These are phyloP conservation scores for Tetrapisispora arboricola DNA, from an alignment of 805 yeast genomes.

Conservation along the genomic window DNA sequence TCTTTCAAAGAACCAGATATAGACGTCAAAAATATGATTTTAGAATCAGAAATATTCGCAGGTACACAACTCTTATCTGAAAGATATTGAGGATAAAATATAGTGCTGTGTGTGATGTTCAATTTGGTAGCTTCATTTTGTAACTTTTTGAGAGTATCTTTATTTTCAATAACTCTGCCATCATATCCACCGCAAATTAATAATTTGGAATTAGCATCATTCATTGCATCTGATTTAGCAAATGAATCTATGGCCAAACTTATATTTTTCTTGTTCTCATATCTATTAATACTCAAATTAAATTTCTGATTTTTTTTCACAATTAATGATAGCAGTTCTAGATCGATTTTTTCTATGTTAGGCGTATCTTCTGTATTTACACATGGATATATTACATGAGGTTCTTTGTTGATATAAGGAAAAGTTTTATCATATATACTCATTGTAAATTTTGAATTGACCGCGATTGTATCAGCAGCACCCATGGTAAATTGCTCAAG, in stretches of 20 bases:
- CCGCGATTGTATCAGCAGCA: constrained; percentile 69
- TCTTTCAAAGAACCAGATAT: constrained; percentile 57
- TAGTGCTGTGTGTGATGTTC: constrained; percentile 37
- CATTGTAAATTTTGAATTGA: constrained; percentile 79
- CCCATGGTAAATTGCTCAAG: constrained; percentile 75
- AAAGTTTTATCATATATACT: constrained; percentile 60
- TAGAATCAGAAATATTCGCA: constrained; percentile 28
- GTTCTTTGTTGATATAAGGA: constrained; percentile 23
- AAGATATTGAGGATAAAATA: constrained; percentile 24
- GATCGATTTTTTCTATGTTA: constrained; percentile 11
- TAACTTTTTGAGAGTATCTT: constrained; percentile 55
- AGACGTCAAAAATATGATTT: constrained; percentile 72
- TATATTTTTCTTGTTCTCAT: constrained; percentile 77
- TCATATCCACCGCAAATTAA: constrained; percentile 92
- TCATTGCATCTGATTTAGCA: constrained; percentile 31
- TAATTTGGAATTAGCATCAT: constrained; percentile 34
- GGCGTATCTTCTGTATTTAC: constrained; percentile 40
- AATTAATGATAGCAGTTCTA: constrained; percentile 12
- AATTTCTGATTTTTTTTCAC: constrained; percentile 21
- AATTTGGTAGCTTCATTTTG: constrained; percentile 37
- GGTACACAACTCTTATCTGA: constrained; percentile 11
- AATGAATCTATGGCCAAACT: constrained; percentile 67
- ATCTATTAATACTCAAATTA: constrained; percentile 76
- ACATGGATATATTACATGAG: constrained; percentile 43
- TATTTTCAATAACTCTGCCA: constrained; percentile 62